These are phyloP conservation scores for Aspergillus sp. DNA, from an alignment of 2,329 filamentous ascomycete genomes.

Conservation along the genomic window DNA sequence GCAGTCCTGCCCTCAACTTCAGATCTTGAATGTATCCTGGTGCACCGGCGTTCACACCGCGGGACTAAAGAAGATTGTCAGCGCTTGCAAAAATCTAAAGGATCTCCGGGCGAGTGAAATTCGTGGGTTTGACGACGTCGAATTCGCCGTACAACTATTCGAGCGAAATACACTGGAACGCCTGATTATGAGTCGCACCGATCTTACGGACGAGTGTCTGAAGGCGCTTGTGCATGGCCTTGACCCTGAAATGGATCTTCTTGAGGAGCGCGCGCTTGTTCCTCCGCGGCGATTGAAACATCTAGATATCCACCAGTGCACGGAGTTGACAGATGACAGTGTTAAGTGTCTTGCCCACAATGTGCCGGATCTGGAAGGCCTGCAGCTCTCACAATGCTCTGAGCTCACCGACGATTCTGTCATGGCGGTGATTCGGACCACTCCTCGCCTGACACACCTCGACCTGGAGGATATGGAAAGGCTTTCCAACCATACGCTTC, in stretches of 20 bases:
- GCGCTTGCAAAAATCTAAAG: slow-evolving; percentile 70
- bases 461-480: slow-evolving; percentile 84
- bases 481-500: slow-evolving; percentile 73
- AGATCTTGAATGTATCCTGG: slow-evolving; percentile 88
- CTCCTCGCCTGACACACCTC: slow-evolving; percentile 77
- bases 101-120: slow-evolving; percentile 84
- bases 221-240: slow-evolving; percentile 73
- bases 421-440: slow-evolving; percentile 70
- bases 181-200: slow-evolving; percentile 76
- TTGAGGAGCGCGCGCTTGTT: slow-evolving; percentile 75
- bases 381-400: slow-evolving; percentile 79
- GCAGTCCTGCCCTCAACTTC: slow-evolving; percentile 75
- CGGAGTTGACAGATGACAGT: slow-evolving; percentile 69
- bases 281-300: slow-evolving; percentile 78
- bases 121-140: slow-evolving; percentile 72
- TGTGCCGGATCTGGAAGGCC: slow-evolving; percentile 76
- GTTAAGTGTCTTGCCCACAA: slow-evolving; percentile 72
- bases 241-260: slow-evolving; percentile 75
- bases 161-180: slow-evolving; percentile 77
- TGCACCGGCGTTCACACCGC: slow-evolving; percentile 81
- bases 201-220: slow-evolving; percentile 74
- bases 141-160: slow-evolving; percentile 75
- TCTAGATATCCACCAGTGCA: slow-evolving; percentile 80
- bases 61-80: slow-evolving; percentile 72
- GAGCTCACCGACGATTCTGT: slow-evolving; percentile 73